phyloP scores from a whole-genome alignment of 805 yeast species.

The Candida silvicultrix region DNA sequence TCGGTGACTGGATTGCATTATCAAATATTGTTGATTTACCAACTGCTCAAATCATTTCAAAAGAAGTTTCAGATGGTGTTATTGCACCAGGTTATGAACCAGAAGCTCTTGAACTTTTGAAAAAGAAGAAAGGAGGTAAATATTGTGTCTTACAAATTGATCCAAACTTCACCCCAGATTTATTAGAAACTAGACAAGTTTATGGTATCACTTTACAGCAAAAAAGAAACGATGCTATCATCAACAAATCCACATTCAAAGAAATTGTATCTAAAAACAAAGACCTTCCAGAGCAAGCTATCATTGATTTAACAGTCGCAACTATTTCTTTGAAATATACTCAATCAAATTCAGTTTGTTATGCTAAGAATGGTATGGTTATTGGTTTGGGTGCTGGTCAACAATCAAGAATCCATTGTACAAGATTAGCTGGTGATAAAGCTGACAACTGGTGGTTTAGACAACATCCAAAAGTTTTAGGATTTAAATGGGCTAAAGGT shows the following conservation, averaged over 20 bases:
- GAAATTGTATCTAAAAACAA: constrained; percentile 88
- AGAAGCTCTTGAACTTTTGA: constrained; percentile 84
- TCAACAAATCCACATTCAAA: constrained; percentile 82
- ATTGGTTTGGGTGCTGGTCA: constrained; percentile 99
- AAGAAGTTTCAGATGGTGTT: constrained; percentile 97
- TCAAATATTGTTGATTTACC: constrained; percentile 94
- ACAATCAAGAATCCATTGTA: constrained; percentile 98
- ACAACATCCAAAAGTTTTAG: constrained; percentile 93
- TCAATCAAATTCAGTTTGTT: constrained; percentile 97
- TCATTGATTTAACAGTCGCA: constrained; percentile 92
- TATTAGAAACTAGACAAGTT: constrained; percentile 86
- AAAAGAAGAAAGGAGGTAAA: constrained; percentile 94
- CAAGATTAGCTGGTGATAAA: constrained; percentile 98
- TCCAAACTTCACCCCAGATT: constrained; percentile 83
- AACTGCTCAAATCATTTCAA: constrained; percentile 94
- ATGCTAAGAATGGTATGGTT: constrained; percentile 99
- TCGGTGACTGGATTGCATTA: constrained; percentile 97
- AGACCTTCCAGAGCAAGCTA: constrained; percentile 83
- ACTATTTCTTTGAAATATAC: constrained; percentile 97
- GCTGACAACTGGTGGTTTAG: constrained; percentile 99
- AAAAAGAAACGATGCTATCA: constrained; percentile 96
- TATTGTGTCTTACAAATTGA: constrained; percentile 95
- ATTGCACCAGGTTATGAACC: constrained; percentile 96
- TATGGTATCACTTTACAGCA: constrained; percentile 94
- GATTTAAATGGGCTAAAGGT: constrained; percentile 96